Evolutionary conservation across 768 basidiomycete genomes (phyloP).

Genomic region (Lactarius evosmus): DNA sequence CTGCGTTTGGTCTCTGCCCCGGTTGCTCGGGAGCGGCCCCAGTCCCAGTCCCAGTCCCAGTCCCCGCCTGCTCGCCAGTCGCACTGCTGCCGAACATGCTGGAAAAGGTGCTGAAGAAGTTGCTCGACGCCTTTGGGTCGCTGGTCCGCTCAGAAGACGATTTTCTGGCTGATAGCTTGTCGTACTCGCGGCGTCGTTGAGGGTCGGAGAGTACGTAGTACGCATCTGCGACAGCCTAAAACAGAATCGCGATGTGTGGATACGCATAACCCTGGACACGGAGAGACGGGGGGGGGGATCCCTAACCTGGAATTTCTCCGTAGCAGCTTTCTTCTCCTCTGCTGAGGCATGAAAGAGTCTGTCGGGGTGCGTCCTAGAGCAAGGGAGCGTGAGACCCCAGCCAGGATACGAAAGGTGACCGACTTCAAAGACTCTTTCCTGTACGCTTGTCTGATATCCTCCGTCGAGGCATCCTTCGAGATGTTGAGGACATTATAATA

Average conservation of each 20-base stretch:
- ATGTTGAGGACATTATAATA: conserved; percentile 68
- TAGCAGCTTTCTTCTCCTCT: conserved; percentile 68
- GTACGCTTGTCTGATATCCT: conserved; percentile 75
- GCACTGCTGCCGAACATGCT: conserved; percentile 53
- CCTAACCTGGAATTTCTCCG: conserved; percentile 79
- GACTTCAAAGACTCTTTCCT: conserved; percentile 76
- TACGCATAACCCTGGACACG: conserved; percentile 1
- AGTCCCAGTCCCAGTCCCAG: conserved; percentile 28
- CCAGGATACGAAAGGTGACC: conserved; percentile 19
- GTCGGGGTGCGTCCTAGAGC: conserved; percentile 81
- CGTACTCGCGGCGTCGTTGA: conserved; percentile 68
- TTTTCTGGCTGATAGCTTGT: conserved; percentile 57
- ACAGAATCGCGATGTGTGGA: background rate
- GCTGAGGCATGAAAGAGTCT: conserved; percentile 66
- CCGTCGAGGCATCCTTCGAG: conserved; percentile 54
- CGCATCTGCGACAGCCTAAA: conserved; percentile 83
- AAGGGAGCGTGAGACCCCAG: conserved; percentile 20
- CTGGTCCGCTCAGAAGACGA: conserved; percentile 48
- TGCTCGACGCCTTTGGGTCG: conserved; percentile 64
- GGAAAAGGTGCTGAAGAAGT: conserved; percentile 76
- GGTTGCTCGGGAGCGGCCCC: conserved; percentile 34
- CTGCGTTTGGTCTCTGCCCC: conserved; percentile 62
- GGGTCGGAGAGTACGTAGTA: conserved; percentile 90
- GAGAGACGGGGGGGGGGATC: background rate
- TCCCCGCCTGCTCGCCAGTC: conserved; percentile 30